A percentile compares a stretch with the other conserved stretches of the same genome.
These are phyloP conservation scores for Sclerospora graminicola DNA, from an alignment of 352 stramenopile species.

Conservation along the genomic window DNA sequence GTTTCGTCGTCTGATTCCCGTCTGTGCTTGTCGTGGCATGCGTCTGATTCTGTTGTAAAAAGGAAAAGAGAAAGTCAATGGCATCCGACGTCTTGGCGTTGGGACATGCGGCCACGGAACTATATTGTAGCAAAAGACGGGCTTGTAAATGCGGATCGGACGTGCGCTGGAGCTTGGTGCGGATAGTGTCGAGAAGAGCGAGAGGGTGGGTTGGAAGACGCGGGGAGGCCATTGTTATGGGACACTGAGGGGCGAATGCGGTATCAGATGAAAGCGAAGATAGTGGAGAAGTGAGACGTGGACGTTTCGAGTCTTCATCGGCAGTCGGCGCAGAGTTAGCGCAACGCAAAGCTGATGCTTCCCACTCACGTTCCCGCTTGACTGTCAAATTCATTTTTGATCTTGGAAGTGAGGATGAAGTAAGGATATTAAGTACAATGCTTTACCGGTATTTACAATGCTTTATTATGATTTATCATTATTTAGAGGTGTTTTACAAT, in stretches of 20 bases:
- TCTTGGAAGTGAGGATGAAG: neutral
- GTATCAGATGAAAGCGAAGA: slow-evolving; percentile 5
- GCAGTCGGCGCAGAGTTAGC: slow-evolving; percentile 1
- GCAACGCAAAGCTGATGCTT: slow-evolving; percentile 7
- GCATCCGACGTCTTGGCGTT: slow-evolving; percentile 35
- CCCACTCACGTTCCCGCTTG: slow-evolving; percentile 17
- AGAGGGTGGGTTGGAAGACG: slow-evolving; percentile 13
- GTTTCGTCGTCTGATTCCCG: slow-evolving; percentile 7
- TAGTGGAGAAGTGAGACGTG: slow-evolving; percentile 6
- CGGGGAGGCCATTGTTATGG: neutral
- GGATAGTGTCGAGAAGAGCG: slow-evolving; percentile 27
- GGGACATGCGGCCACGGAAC: slow-evolving; percentile 30
- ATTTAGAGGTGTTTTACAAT: no score
- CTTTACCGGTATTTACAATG: no score
- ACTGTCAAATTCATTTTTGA: slow-evolving; percentile 10
- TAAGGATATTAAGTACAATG: slow-evolving; percentile 8
- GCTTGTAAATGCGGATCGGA: slow-evolving; percentile 53
- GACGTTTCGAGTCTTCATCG: slow-evolving; percentile 10
- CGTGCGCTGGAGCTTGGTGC: slow-evolving; percentile 25
- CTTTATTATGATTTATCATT: no score
- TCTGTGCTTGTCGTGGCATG: slow-evolving; percentile 8
- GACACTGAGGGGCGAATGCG: neutral
- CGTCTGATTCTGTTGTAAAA: slow-evolving; percentile 54
- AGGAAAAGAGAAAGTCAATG: slow-evolving; percentile 78
- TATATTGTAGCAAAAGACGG: slow-evolving; percentile 50